Conservation (phyloP, 441 rosid genomes). For the Hura crepitans region DNA sequence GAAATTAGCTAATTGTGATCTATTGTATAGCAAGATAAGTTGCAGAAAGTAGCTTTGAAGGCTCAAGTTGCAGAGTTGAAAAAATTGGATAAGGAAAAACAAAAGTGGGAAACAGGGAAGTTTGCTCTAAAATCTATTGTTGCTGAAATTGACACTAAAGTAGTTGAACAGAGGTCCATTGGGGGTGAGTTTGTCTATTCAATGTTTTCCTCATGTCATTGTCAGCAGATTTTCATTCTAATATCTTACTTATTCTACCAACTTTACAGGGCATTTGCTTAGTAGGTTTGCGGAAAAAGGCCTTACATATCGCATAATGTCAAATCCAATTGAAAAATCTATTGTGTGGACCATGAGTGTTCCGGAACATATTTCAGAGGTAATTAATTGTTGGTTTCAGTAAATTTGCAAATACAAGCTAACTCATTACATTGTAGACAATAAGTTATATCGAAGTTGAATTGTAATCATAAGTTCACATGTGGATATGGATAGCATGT, state of each 20-base stretch:
- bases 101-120: constrained; percentile 92
- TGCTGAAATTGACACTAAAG: constrained; percentile 73
- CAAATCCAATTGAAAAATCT: constrained; percentile 84
- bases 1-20: constrained; percentile 22
- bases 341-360: constrained; percentile 75
- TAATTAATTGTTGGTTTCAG: constrained; percentile 24
- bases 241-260: constrained; percentile 30
- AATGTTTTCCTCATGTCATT: constrained; percentile 14
- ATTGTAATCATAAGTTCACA: neutral
- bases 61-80: constrained; percentile 79
- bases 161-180: constrained; percentile 67
- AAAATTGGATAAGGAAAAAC: constrained; percentile 69
- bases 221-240: constrained; percentile 18
- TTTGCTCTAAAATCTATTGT: constrained; percentile 79
- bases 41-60: constrained; percentile 73
- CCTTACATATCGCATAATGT: constrained; percentile 53
- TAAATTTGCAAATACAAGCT: neutral
- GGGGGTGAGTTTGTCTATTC: constrained; percentile 54
- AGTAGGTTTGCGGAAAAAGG: constrained; percentile 86
- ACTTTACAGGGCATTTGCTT: constrained; percentile 71
- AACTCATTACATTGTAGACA: neutral
- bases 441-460: neutral
- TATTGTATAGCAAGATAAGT: constrained; percentile 68
- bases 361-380: constrained; percentile 76
- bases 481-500: neutral